Conservation (phyloP, 2,329 filamentous ascomycete species). For the Claviceps purpurea region DNA sequence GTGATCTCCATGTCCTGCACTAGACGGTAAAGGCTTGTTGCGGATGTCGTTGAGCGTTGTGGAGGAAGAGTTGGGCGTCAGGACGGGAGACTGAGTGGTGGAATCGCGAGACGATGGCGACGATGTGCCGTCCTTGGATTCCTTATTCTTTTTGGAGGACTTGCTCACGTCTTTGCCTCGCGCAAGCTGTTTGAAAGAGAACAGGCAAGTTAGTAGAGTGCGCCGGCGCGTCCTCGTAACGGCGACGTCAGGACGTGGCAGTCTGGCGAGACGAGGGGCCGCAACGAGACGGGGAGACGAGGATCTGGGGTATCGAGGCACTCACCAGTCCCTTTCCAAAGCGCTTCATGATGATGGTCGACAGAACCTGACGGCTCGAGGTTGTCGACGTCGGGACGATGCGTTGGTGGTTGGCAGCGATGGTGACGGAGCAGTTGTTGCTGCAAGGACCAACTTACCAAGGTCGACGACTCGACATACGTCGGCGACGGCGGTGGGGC, state of each 20-base stretch:
- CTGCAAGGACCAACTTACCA: background rate
- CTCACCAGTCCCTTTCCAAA: constrained; percentile 76
- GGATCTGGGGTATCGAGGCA: background rate
- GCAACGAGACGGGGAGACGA: constrained; percentile 10
- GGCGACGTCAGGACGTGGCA: background rate
- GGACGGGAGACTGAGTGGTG: constrained; percentile 44
- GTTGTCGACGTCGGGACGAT: constrained; percentile 5
- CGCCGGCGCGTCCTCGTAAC: constrained; percentile 3
- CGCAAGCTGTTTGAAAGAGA: constrained; percentile 54
- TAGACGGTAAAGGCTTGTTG: constrained; percentile 62
- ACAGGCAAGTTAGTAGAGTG: constrained; percentile 8
- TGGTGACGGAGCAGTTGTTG: background rate
- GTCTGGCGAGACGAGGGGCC: constrained; percentile 1
- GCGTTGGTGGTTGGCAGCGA: background rate
- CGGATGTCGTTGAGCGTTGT: constrained; percentile 75
- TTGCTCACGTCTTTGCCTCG: constrained; percentile 79
- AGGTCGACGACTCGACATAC: background rate
- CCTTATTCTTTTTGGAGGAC: constrained; percentile 64
- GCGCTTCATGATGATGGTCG: constrained; percentile 68
- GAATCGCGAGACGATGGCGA: constrained; percentile 55
- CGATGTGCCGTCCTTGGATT: constrained; percentile 61
- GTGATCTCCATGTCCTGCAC: constrained; percentile 31
- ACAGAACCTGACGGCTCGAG: constrained; percentile 4
- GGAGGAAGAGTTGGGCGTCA: constrained; percentile 79
- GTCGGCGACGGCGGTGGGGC: constrained; percentile 11